Conservation (phyloP, 1,284 basidiomycete species). For the Heliocybe sulcata region DNA sequence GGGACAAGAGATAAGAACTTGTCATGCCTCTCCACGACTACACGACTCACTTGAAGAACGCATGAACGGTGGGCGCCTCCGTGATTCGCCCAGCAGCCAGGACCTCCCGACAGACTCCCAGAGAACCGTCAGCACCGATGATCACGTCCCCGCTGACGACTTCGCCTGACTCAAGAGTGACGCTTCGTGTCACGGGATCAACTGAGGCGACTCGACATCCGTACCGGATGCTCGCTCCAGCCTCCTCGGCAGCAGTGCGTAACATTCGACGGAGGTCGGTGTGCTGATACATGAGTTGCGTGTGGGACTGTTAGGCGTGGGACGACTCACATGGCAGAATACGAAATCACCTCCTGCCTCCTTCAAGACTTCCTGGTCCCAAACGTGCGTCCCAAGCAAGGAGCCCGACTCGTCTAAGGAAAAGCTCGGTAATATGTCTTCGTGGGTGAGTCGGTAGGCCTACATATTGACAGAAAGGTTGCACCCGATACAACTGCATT, state of each 20-base stretch:
- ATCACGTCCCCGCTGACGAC: constrained; percentile 47
- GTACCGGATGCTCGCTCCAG: constrained; percentile 35
- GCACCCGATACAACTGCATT: constrained; percentile 22
- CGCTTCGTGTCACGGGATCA: constrained; percentile 23
- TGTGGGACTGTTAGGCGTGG: neutral
- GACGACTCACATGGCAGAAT: constrained; percentile 37
- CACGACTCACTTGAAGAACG: constrained; percentile 37
- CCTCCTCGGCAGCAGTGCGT: constrained; percentile 34
- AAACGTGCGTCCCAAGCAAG: constrained; percentile 39
- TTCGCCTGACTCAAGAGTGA: constrained; percentile 36
- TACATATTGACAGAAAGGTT: constrained; percentile 22
- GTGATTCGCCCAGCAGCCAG: constrained; percentile 19
- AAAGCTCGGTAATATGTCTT: constrained; percentile 1
- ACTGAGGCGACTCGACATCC: constrained; percentile 33
- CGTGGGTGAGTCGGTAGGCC: constrained; percentile 8
- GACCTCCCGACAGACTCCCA: constrained; percentile 25
- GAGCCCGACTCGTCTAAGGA: neutral
- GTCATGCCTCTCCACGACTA: neutral
- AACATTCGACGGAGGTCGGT: constrained; percentile 26
- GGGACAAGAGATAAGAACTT: constrained; percentile 2
- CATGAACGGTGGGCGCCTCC: constrained; percentile 14
- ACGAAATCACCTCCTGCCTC: constrained; percentile 50
- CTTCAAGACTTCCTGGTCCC: constrained; percentile 44
- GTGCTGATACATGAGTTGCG: constrained; percentile 31
- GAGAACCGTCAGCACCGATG: constrained; percentile 55